A percentile compares a stretch with the other conserved stretches of the same genome.
Conservation (phyloP, 179 eudicot genomes). For the Heliamphora ciliata region DNA sequence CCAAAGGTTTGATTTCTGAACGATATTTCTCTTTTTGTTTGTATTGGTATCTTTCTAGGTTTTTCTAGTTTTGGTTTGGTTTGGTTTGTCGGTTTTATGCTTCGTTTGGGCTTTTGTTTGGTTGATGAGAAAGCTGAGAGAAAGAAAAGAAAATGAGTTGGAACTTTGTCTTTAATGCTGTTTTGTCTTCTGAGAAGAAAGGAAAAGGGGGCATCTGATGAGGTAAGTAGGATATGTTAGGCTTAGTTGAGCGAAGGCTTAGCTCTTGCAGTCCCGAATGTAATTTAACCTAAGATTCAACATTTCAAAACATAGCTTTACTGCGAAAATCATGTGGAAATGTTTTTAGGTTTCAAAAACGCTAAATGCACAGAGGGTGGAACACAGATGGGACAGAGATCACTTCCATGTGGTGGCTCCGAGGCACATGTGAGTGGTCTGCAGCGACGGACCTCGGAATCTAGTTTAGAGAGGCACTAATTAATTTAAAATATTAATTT, state of each 20-base stretch:
- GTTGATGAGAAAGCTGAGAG: not conserved
- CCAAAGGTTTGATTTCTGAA: constrained; percentile 48
- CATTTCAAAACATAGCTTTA: not conserved
- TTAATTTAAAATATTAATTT: no score
- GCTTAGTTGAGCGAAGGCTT: not conserved
- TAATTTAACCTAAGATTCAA: not conserved
- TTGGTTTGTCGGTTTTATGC: not conserved
- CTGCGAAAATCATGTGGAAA: no score
- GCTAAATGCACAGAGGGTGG: no score
- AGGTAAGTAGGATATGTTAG: not conserved
- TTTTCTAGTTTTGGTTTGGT: not conserved
- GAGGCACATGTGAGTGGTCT: no score
- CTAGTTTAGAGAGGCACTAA: no score
- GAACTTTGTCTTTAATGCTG: not conserved
- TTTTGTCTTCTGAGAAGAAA: not conserved
- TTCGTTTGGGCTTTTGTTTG: constrained; percentile 24
- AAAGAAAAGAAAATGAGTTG: not conserved
- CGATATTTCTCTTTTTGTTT: constrained; percentile 1
- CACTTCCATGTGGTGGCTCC: no score
- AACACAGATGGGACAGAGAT: no score
- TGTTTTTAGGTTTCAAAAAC: no score
- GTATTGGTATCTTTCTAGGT: constrained; percentile 7
- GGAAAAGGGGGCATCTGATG: not conserved
- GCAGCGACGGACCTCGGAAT: no score
- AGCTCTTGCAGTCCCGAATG: not conserved